Percentiles rank a stretch among this genome's conserved stretches.
phyloP scores from a whole-genome alignment of 2,329 filamentous ascomycete species.

The Knufia petricola region DNA sequence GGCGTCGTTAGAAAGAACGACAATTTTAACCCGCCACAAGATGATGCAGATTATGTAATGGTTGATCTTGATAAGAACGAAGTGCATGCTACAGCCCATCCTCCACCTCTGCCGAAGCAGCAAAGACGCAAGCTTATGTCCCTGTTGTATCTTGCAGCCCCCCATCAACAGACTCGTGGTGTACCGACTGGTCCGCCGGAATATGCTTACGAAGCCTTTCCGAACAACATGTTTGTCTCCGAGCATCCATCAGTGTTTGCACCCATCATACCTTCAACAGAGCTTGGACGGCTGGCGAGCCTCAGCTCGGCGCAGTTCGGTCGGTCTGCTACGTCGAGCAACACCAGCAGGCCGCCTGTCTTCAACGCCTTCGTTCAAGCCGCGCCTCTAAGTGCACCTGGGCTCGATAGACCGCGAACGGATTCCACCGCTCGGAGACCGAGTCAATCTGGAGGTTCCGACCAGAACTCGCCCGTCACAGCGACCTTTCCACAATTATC shows the following conservation, averaged over 20 bases:
- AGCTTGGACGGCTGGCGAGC: slow-evolving; percentile 74
- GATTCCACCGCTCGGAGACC: slow-evolving; percentile 46
- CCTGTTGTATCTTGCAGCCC: slow-evolving; percentile 78
- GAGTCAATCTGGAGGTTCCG: slow-evolving; percentile 49
- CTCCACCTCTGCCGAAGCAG: slow-evolving; percentile 73
- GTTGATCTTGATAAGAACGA: slow-evolving; percentile 88
- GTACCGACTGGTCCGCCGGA: slow-evolving; percentile 81
- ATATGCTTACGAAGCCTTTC: slow-evolving; percentile 87
- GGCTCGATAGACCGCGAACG: slow-evolving; percentile 65
- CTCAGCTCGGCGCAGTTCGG: slow-evolving; percentile 85
- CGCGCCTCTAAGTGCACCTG: slow-evolving; percentile 31
- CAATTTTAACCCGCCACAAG: slow-evolving; percentile 69
- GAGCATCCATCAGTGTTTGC: slow-evolving; percentile 77
- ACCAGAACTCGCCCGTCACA: slow-evolving; percentile 61
- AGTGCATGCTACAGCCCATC: slow-evolving; percentile 72
- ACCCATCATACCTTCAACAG: slow-evolving; percentile 57
- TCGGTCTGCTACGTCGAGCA: slow-evolving; percentile 47
- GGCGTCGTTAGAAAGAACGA: slow-evolving; percentile 91
- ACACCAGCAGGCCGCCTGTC: slow-evolving; percentile 51
- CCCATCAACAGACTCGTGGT: slow-evolving; percentile 77
- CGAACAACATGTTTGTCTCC: slow-evolving; percentile 78
- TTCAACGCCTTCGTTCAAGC: slow-evolving; percentile 88
- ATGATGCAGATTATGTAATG: slow-evolving; percentile 74
- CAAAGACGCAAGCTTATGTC: slow-evolving; percentile 83
- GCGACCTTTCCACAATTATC: slow-evolving; percentile 67